These are phyloP conservation scores for Entoloma clypeatum DNA, from an alignment of 1,284 basidiomycete genomes.

Conservation along the genomic window DNA sequence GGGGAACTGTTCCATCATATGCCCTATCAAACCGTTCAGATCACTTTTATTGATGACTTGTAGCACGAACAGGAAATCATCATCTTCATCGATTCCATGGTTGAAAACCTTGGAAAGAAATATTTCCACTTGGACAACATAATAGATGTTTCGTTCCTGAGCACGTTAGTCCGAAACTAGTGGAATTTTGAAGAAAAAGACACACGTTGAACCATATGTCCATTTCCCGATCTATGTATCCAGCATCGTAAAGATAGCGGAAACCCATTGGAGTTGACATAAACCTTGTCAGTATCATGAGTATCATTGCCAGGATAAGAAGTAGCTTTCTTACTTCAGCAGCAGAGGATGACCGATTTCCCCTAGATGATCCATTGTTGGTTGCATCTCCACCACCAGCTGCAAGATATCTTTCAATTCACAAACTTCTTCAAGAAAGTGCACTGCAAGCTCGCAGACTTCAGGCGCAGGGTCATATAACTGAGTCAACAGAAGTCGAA, in stretches of 20 bases:
- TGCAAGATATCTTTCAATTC: slow-evolving; percentile 81
- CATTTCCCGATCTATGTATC: slow-evolving; percentile 93
- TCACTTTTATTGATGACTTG: slow-evolving; percentile 5
- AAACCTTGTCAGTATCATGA: slow-evolving; percentile 55
- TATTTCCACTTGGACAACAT: slow-evolving; percentile 85
- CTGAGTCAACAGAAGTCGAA: slow-evolving; percentile 89
- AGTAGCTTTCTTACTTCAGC: slow-evolving; percentile 61
- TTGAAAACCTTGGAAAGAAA: slow-evolving; percentile 77
- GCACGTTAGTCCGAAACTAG: slow-evolving; percentile 11
- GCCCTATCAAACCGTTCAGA: slow-evolving; percentile 36
- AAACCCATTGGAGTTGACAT: slow-evolving; percentile 95
- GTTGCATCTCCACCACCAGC: slow-evolving; percentile 91
- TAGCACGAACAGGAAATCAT: slow-evolving; percentile 53
- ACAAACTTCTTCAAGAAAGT: slow-evolving; percentile 88
- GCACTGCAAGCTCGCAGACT: slow-evolving; percentile 87
- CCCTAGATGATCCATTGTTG: slow-evolving; percentile 92
- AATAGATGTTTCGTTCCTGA: slow-evolving; percentile 83
- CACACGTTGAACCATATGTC: slow-evolving; percentile 92
- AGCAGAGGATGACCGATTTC: slow-evolving; percentile 88
- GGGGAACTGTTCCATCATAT: slow-evolving; percentile 88
- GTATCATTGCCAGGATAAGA: background rate
- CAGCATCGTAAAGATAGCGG: slow-evolving; percentile 84
- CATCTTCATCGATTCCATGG: slow-evolving; percentile 55
- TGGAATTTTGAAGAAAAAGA: slow-evolving; percentile 7
- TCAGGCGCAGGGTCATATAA: slow-evolving; percentile 90